These are phyloP conservation scores for Epichloe uncinata DNA, from an alignment of 2,329 filamentous ascomycete genomes.

Conservation along the genomic window DNA sequence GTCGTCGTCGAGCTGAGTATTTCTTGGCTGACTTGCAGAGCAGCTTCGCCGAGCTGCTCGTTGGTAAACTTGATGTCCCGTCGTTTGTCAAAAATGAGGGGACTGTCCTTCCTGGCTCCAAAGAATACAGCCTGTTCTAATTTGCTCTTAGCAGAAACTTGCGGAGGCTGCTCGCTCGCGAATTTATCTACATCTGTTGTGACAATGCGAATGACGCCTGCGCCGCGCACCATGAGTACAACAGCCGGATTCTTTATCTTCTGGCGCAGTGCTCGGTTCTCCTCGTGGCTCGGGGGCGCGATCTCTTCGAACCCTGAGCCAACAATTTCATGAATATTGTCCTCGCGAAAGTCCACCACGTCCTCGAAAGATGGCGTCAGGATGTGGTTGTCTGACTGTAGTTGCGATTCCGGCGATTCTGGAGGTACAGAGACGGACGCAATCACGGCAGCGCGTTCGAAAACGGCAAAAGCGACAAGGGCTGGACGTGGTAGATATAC, in stretches of 20 bases:
- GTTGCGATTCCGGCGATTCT: conserved; percentile 62
- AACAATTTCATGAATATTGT: conserved; percentile 48
- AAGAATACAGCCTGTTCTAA: conserved; percentile 97
- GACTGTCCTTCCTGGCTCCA: conserved; percentile 66
- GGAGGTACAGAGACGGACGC: conserved; percentile 56
- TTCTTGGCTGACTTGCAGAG: conserved; percentile 64
- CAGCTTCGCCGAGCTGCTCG: conserved; percentile 62
- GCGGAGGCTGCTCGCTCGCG: conserved; percentile 40
- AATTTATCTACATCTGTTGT: conserved; percentile 47
- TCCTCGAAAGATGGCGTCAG: conserved; percentile 67
- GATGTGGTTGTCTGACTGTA: conserved; percentile 52
- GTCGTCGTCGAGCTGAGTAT: conserved; percentile 66
- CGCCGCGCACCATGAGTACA: conserved; percentile 49
- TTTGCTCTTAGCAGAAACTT: conserved; percentile 73
- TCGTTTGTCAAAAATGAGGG: conserved; percentile 69
- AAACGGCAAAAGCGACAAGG: conserved; percentile 69
- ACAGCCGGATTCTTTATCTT: conserved; percentile 48
- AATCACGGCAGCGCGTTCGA: conserved; percentile 65
- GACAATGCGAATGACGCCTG: conserved; percentile 46
- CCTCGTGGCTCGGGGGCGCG: conserved; percentile 25
- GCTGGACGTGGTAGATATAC: conserved; percentile 68
- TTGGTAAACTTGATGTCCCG: conserved; percentile 52
- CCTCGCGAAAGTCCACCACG: conserved; percentile 62
- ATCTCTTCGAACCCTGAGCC: conserved; percentile 52
- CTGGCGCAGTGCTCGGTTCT: conserved; percentile 35